Evolutionary conservation across 2,329 filamentous ascomycete genomes (phyloP), one percentile per base, ranked within the genome.

Genomic region (Cylindrodendrum hubeiense): DNA sequence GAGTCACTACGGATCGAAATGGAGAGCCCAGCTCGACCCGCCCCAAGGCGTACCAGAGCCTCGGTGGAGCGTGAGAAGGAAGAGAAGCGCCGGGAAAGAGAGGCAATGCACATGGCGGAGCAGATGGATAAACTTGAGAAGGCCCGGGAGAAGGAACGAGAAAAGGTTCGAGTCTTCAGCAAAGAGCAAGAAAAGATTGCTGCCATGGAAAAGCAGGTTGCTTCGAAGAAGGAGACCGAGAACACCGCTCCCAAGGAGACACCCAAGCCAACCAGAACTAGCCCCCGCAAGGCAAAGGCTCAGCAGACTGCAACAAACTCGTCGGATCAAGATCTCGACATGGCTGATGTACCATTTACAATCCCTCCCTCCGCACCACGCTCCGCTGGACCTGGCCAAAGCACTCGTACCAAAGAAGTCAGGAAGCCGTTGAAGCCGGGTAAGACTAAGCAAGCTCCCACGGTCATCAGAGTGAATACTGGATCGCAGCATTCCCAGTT

Each of bases 381-480:
- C 60, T 82, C 86, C 28, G 77, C 86, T 52, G 80, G 82, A 39
- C 77, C 85, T 71, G 74, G 83, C 65, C 82, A 86, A 62, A 76
- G 82, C 60, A 78, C 80, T 70, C 87, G 86, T 67, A 83, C 77
- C 52, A 85, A 82, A 53, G 86, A 87, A 46, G 79, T 85, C 62
- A 89, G 89, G 73, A 84, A 90, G 57, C 89, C 89, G 0, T 74
- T 87, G 4, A 91, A 88, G 71, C 89, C 90, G 2, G 84, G 84
- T 9, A 91, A 91, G 75, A 76, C 85, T 0, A 93, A 90, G 76
- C 89, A 90, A 64, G 88, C 87, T 1, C 92, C 80, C 2, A 93
- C 92, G 3, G 88, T 91, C 62, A 94, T 92, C 72, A 88, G 87
- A 62, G 90, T 93, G 65, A 92, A 91, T 69, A 90, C 89, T 56